These are phyloP conservation scores for Colletotrichum acutatum DNA, from an alignment of 2,329 filamentous ascomycete species.

Conservation along the genomic window DNA sequence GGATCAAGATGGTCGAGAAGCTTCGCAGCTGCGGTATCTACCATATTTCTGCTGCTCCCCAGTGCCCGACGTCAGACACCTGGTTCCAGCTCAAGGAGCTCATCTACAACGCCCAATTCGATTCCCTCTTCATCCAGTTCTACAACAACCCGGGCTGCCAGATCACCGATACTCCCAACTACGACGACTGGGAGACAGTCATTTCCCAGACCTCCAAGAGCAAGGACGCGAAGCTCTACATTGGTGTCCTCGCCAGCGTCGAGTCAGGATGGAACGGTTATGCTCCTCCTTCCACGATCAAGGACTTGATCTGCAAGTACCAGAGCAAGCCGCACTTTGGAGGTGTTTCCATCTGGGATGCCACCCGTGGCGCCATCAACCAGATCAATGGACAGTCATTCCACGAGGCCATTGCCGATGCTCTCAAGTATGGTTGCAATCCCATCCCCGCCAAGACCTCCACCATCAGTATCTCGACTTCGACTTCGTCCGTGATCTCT, in stretches of 20 bases:
- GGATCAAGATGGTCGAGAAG: slow-evolving; percentile 50
- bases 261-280: slow-evolving; percentile 46
- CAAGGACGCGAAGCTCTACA: slow-evolving; percentile 55
- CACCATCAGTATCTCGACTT: slow-evolving; percentile 30
- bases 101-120: slow-evolving; percentile 53
- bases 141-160: slow-evolving; percentile 58
- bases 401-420: slow-evolving; percentile 49
- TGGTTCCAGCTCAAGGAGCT: slow-evolving; percentile 49
- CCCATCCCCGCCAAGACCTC: slow-evolving; percentile 41
- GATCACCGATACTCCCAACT: slow-evolving; percentile 49
- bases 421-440: slow-evolving; percentile 50
- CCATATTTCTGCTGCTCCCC: slow-evolving; percentile 57
- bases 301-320: slow-evolving; percentile 52
- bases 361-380: slow-evolving; percentile 48
- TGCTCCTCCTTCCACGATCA: slow-evolving; percentile 45
- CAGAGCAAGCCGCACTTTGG: slow-evolving; percentile 52
- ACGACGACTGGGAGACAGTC: slow-evolving; percentile 52
- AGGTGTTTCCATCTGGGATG: slow-evolving; percentile 60
- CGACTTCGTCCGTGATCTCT: slow-evolving; percentile 21
- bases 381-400: slow-evolving; percentile 47
- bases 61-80: slow-evolving; percentile 49
- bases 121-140: slow-evolving; percentile 59
- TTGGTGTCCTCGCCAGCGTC: slow-evolving; percentile 53
- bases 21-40: slow-evolving; percentile 44
- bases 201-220: slow-evolving; percentile 48